Conservation (phyloP, 495 filamentous ascomycete species). For the Hyaloscypha variabilis region DNA sequence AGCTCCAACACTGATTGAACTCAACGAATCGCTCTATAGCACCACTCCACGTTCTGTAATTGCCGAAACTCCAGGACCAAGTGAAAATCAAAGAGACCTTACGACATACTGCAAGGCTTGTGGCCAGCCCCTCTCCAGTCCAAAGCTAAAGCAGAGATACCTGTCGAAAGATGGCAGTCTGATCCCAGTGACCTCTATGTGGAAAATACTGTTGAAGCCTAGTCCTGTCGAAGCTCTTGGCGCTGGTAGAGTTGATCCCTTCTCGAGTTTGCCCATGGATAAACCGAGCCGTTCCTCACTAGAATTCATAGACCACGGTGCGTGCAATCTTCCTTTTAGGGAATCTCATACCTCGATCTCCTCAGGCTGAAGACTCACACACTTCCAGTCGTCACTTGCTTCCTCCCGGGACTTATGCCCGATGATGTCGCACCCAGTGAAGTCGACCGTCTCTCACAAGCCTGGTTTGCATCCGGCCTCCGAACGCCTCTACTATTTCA, state of each 20-base stretch:
- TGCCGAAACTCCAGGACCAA: not conserved
- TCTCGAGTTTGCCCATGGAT: not conserved
- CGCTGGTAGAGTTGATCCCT: constrained; percentile 1
- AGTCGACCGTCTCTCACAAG: not conserved
- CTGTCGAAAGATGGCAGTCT: not conserved
- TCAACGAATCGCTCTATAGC: not conserved
- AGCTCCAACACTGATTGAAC: not conserved
- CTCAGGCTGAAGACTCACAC: not conserved
- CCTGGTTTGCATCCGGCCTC: not conserved
- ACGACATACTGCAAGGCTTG: not conserved
- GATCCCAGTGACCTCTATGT: not conserved
- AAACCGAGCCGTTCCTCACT: not conserved
- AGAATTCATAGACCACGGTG: not conserved
- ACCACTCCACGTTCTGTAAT: not conserved
- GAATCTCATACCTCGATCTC: too few relatives aligned
- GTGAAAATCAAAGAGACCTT: not conserved
- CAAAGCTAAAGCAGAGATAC: not conserved
- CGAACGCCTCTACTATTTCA: constrained; percentile 8
- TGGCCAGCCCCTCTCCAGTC: not conserved
- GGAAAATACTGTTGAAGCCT: constrained; percentile 2
- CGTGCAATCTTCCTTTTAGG: not conserved
- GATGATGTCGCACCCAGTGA: not conserved
- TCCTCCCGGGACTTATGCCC: constrained; percentile 3
- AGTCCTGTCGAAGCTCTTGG: not conserved
- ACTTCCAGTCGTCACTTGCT: constrained; percentile 1